A percentile compares a stretch with the other conserved stretches of the same genome.
Evolutionary conservation across 2,329 filamentous ascomycete species (phyloP).

Genomic region (Scedosporium minutisporum): DNA sequence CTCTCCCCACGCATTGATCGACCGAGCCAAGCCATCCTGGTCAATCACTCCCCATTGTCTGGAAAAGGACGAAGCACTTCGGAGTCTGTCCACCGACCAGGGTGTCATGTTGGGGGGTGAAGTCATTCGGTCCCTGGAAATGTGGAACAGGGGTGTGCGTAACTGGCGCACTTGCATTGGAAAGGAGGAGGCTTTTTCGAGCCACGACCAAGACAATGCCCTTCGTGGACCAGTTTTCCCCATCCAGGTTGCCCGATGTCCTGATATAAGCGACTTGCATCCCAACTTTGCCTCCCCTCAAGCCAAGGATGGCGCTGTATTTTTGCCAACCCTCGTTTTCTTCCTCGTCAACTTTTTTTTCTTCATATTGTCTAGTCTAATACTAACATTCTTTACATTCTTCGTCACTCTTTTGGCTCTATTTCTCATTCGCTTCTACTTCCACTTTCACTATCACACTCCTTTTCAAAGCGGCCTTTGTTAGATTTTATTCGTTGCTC

Average conservation of each 20-base stretch:
- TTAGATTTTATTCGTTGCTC: background rate
- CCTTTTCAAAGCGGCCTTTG: background rate
- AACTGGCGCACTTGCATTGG: background rate
- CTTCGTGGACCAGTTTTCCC: background rate
- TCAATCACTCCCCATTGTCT: no score
- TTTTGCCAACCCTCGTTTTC: background rate
- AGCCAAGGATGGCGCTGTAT: background rate
- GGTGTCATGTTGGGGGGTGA: background rate
- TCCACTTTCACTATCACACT: background rate
- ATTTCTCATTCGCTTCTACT: background rate
- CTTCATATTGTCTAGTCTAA: background rate
- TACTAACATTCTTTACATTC: background rate
- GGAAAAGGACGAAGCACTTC: no score
- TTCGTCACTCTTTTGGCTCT: conserved; percentile 5
- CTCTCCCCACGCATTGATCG: background rate
- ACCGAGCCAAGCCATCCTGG: background rate
- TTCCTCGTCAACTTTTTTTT: background rate
- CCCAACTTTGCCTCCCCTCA: background rate
- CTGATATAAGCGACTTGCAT: background rate
- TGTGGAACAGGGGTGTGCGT: background rate
- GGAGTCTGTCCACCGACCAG: background rate
- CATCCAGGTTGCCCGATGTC: background rate
- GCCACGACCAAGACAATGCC: background rate
- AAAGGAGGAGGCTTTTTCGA: background rate
- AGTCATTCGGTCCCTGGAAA: background rate